phyloP scores from a whole-genome alignment of 129 eudicot genomes.

The Tanacetum coccineum region DNA sequence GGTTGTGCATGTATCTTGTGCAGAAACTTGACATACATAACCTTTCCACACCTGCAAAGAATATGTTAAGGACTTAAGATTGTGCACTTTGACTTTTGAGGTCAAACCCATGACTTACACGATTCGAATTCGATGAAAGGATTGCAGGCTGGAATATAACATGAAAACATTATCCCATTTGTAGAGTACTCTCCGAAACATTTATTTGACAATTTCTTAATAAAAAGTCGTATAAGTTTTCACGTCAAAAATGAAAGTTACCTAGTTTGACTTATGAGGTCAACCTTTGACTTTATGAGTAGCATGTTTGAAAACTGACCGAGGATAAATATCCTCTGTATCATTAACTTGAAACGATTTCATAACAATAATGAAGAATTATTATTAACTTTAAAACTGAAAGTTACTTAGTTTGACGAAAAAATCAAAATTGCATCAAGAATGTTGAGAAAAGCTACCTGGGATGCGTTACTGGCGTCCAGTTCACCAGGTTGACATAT shows the following conservation, averaged over 20 bases:
- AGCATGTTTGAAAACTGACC: neutral
- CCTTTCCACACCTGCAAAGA: conserved; percentile 62
- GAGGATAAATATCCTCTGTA: neutral
- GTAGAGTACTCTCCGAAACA: neutral
- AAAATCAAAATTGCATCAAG: conserved; percentile 1
- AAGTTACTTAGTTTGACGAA: conserved; percentile 2
- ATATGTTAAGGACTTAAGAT: neutral
- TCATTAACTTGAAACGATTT: no score
- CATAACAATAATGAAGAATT: neutral
- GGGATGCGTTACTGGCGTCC: conserved; percentile 47
- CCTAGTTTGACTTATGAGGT: neutral
- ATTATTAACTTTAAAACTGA: neutral
- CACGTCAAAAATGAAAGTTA: neutral
- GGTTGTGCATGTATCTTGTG: conserved; percentile 45
- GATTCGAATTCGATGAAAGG: neutral
- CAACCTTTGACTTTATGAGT: neutral
- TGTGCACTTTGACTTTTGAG: conserved; percentile 13
- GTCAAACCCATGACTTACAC: conserved; percentile 20
- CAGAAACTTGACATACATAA: conserved; percentile 61
- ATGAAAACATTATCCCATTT: neutral
- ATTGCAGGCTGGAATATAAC: no score
- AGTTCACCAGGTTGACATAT: conserved; percentile 52
- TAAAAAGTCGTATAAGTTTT: no score
- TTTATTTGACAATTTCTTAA: neutral
- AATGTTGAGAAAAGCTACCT: conserved; percentile 38